Evolutionary conservation across 2,329 filamentous ascomycete genomes (phyloP), one percentile per base, ranked within the genome.

Genomic region (Penicillium sp.): DNA sequence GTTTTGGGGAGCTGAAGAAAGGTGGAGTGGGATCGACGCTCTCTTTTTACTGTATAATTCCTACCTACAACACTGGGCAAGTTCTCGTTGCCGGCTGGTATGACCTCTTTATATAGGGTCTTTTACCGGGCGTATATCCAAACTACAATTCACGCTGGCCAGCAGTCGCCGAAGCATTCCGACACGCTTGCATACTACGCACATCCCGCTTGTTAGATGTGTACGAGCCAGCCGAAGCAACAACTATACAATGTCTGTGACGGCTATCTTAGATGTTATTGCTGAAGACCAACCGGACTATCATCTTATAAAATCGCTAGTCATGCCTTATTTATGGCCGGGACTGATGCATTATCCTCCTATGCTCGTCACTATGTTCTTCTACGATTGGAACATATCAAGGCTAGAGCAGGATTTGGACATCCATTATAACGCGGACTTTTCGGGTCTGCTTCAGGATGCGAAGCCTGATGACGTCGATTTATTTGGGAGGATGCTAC

Each of bases 271-370:
- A 7, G 65, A 70, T 49, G 60, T 64, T 5, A 62, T 66, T 3
- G 60, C 68, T 2, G 44, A 58, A 15, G 60, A 69, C 13, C 59
- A 67, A 1, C 31, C 48, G 0, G 61, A 62, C 3, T 66, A 54
- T 27, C 59, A 54, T 3, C 37, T 70, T 12, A 54, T 69, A 3
- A 68, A 70, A 39, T 56, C 69, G 6, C 42, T 65, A 13, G 66
- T 70, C 4, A 52, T 70, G 31, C 68, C 68, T 8, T 70, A 0
- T 70, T 70, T 27, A 66, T 69, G 59, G 67, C 64, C 12, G 68
- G 67, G 3, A 55, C 65, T 0, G 68, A 70, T 44, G 59, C 58
- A 4, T 54, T 70, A 4, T 60, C 64, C n/a, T 50, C 55, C 2
- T 65, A 68, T 49, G 64, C 67, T 3, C 65, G 61, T 16, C 67